These are phyloP conservation scores for Bidens hawaiensis DNA, from an alignment of 140 eudicot genomes.

Conservation along the genomic window DNA sequence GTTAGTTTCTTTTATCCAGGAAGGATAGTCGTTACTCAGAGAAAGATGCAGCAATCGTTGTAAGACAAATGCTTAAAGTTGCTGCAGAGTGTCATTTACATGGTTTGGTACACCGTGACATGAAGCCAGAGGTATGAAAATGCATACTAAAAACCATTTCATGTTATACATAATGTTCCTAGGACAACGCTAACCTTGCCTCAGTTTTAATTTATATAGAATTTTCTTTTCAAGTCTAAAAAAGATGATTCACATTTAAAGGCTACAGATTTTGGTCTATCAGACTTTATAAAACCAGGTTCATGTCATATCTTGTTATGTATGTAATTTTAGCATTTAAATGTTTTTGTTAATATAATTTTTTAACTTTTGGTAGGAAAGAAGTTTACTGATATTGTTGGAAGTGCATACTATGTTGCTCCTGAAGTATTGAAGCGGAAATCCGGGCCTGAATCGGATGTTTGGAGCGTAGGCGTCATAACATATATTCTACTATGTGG, in stretches of 20 bases:
- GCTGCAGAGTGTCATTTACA: conserved; percentile 95
- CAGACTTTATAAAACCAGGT: conserved; percentile 95
- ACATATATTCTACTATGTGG: conserved; percentile 93
- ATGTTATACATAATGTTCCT: neutral
- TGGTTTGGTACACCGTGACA: conserved; percentile 96
- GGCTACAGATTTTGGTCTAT: conserved; percentile 97
- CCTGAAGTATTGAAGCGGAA: conserved; percentile 91
- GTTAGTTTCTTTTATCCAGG: conserved; percentile 42
- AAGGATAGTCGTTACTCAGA: conserved; percentile 90
- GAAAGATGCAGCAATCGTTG: conserved; percentile 89
- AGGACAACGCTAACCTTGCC: conserved; percentile 3
- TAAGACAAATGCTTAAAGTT: conserved; percentile 91
- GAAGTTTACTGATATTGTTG: conserved; percentile 85
- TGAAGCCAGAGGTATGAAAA: conserved; percentile 86
- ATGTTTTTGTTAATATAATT: neutral
- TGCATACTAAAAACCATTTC: neutral
- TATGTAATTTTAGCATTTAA: neutral
- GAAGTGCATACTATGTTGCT: conserved; percentile 97
- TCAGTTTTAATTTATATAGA: conserved; percentile 36
- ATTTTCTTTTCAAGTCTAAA: conserved; percentile 79
- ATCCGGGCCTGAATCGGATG: conserved; percentile 98
- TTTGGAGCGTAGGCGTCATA: conserved; percentile 97
- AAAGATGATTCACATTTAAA: conserved; percentile 80
- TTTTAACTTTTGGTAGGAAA: conserved; percentile 47
- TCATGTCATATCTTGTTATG: conserved; percentile 9